Base-by-base conservation (phyloP, 1,284 basidiomycete genomes). In the Cystobasidium slooffiae region DNA sequence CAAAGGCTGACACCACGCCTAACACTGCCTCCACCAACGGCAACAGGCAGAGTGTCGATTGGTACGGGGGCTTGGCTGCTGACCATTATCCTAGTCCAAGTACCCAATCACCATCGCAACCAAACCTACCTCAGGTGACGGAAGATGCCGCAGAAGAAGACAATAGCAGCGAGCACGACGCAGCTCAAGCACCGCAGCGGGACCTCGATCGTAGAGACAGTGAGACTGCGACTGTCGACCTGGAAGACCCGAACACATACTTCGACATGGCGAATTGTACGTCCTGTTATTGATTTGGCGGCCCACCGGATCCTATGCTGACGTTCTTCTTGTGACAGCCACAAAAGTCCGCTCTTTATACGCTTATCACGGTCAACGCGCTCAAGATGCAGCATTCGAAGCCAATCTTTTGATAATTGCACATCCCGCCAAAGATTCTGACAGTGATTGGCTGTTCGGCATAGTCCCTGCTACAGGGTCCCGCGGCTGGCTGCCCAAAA, bases 401-500 rank as follows among this genome's bases (percentile, higher is more conserved):
- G 90, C 93, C 81, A 95, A 97, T 81, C 81, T 89, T 16, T 85
- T 96, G 56, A 84, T 99, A 22, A 83, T 85, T 22, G 93, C 91
- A 1, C 88, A 95, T 82, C 94, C 94, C 0, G 91, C 93, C 9
- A 95, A 92, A 82, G 93, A 95, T 80, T 58, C 79, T 0, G 68
- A 67, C 20, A 83, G 83, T 55, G 83, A 85, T 14, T 99, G 97
- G 96, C 95, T 94, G 91, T 93, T 92, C 81, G 76, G 73, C 20
- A 64, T 63, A 47, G 61, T 75, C 8, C 49, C 43, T 14, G 52
- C 68, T 12, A 66, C 67, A 7, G 72, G 72, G 37, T 68, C 86
- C 52, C 87, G 88, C 59, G 96, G 96, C 1, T 89, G 94, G 84
- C 93, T 98, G 88, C 97, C 97, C 0, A 90, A 90, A 80, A 89